Evolutionary conservation across 148 eudicot genomes (phyloP), one percentile per base, ranked within the genome.

Genomic region (Simmondsia chinensis): DNA sequence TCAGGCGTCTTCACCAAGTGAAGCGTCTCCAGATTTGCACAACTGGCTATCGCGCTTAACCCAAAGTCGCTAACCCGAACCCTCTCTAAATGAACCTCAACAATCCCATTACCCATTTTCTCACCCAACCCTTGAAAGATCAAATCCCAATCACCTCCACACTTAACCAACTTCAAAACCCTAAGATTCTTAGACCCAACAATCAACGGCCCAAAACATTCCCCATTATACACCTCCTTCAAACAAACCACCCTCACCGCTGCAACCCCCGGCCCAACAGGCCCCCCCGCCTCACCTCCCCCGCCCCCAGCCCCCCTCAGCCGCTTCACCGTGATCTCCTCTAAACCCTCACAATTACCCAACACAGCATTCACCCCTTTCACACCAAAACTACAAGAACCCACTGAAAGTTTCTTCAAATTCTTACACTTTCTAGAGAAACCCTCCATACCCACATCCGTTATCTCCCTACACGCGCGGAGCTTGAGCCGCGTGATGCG

Each of bases 81-180:
- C 60, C 79, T 80, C 68, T 83, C 94, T 37, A 83, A 53, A 49
- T 76, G 81, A 30, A 83, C 51, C 60, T 83, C 94, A 2, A 54
- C 64, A 59, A 83, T 55, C 36, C 60, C 63, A 46, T 56, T 64
- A 33, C 64, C 37, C 7, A 66, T 35, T 17, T 2, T 21, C 1
- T n/a, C n/a, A n/a, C 62, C 66, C 36, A 74, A 55, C 32, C 41
- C 41, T 65, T 76, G 66, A 51, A 82, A 56, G 43, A 72, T 60
- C 38, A 58, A 54, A 59, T 83, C 94, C 94, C 94, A 83, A 52
- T 83, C 81, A 3, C 94, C 94, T 29, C 68, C 50, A 59, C 94
- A 83, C 18, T 71, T 56, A 15, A 76, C 51, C 50, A 83, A 43
- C 27, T 76, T 80, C 60, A 83, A 30, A 0, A 74, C 54, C 25